A percentile compares a stretch with the other conserved stretches of the same genome.
Conservation (phyloP, 306 rosid genomes). For the Castanopsis chinensis region DNA sequence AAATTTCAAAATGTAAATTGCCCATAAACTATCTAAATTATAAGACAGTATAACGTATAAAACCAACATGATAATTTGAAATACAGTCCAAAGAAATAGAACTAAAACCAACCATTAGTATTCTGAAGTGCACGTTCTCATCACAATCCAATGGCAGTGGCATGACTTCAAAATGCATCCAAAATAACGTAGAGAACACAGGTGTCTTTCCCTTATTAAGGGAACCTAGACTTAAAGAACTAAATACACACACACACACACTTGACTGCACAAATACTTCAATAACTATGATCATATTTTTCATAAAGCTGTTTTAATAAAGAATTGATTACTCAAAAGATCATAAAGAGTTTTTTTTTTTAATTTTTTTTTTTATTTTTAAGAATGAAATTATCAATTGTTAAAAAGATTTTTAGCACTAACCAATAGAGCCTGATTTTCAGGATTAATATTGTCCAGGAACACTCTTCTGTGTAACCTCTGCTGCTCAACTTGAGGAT, state of each 20-base stretch:
- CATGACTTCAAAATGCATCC: conserved; percentile 2
- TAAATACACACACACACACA: not conserved
- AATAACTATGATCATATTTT: not conserved
- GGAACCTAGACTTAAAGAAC: not conserved
- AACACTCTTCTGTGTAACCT: conserved; percentile 94
- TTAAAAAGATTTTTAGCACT: conserved; percentile 35
- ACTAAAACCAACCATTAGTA: not conserved
- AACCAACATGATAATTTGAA: not conserved
- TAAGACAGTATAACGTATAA: not conserved
- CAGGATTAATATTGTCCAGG: conserved; percentile 76
- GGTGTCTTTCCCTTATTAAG: not conserved
- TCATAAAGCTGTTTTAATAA: not conserved
- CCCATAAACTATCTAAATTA: not conserved
- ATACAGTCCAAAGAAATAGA: not conserved
- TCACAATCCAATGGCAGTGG: not conserved
- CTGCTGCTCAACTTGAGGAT: conserved; percentile 95
- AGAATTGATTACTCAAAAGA: not conserved
- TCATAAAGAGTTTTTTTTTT: not conserved
- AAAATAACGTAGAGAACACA: not conserved
- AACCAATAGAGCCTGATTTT: conserved; percentile 89
- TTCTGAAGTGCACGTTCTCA: not conserved
- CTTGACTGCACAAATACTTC: not conserved
- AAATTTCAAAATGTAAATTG: no score
- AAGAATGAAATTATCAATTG: not conserved
- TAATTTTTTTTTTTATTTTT: no score